Base-by-base conservation (phyloP, 345 rosid species). In the Lepidium sativum region DNA sequence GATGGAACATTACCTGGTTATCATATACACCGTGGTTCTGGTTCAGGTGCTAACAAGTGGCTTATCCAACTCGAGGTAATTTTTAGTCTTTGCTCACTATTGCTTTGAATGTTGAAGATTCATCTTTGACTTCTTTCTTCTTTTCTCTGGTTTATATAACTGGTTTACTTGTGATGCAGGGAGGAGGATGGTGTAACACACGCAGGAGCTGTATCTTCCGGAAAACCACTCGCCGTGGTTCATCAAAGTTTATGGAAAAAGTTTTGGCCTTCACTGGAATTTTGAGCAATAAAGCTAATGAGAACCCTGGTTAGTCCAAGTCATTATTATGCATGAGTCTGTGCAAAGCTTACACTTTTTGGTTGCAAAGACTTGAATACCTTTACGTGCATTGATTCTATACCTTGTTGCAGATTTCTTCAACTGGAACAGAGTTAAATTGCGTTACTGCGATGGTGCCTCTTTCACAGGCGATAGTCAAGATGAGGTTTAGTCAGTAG, bases 361-460 rank as follows among this genome's bases (percentile, higher is more conserved):
- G 21, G 6, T 59, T 40, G 14, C 41, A 35, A 2, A 3, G 16
- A 29, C 52, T 68, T 27, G 3, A 2, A 0, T 39, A 10, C 51
- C 31, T 13, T 50, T 44, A 16, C 54, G 3, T 16, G 12, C 45
- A 13, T 57, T 60, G 49, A 60, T 39, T 12, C 23, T 29, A 34
- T 38, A 44, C 52, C 2, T 27, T 42, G 17, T 50, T 74, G 77
- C 81, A 92, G 98, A 89, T 77, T 92, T 89, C 78, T 87, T 68
- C 78, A 87, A 87, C 79, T 92, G 97, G 98, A 92, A 92, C 63
- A 83, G 96, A 78, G 83, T 89, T 25, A 89, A 80, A 80, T 18
- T 92, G 54, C 87, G 98, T 23, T 92, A 92, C 66, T 92, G 98
- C 40, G 98, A 92, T 63, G 97, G 98, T 35, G 98, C 97, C 21